Percentiles rank a stretch among this genome's conserved stretches.
Conservation (phyloP, 495 filamentous ascomycete species). For the Glarea lozoyensis region DNA sequence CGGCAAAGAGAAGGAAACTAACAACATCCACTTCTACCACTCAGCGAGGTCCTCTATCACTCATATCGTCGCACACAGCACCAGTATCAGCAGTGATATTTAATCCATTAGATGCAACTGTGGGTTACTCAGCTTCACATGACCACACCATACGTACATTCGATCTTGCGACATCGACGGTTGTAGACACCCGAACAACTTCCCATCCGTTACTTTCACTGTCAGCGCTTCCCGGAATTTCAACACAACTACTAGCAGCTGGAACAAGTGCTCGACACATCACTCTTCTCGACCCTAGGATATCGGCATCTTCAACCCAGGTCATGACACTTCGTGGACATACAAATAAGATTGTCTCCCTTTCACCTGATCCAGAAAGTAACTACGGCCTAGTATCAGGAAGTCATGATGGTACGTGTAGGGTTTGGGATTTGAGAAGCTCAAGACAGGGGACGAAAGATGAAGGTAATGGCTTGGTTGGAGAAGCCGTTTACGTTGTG, state of each 20-base stretch:
- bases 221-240: constrained; percentile 17
- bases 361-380: constrained; percentile 64
- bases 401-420: constrained; percentile 80
- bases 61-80: constrained; percentile 61
- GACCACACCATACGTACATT: constrained; percentile 87
- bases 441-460: constrained; percentile 55
- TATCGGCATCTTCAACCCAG: constrained; percentile 57
- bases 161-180: constrained; percentile 69
- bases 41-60: constrained; percentile 68
- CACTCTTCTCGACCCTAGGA: constrained; percentile 81
- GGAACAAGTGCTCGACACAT: constrained; percentile 83
- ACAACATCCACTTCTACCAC: constrained; percentile 52
- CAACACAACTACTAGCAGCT: constrained; percentile 64
- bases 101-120: constrained; percentile 71
- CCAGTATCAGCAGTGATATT: constrained; percentile 72
- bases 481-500: constrained; percentile 75
- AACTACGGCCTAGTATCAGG: constrained; percentile 74
- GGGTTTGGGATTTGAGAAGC: constrained; percentile 85
- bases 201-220: constrained; percentile 74
- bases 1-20: constrained; percentile 69
- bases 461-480: constrained; percentile 50
- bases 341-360: constrained; percentile 66
- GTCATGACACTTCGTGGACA: constrained; percentile 88
- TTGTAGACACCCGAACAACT: constrained; percentile 72
- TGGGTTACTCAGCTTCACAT: constrained; percentile 81